Evolutionary conservation across 192 early-diverging fungal species (phyloP).

Genomic region (Radiomyces spectabilis): DNA sequence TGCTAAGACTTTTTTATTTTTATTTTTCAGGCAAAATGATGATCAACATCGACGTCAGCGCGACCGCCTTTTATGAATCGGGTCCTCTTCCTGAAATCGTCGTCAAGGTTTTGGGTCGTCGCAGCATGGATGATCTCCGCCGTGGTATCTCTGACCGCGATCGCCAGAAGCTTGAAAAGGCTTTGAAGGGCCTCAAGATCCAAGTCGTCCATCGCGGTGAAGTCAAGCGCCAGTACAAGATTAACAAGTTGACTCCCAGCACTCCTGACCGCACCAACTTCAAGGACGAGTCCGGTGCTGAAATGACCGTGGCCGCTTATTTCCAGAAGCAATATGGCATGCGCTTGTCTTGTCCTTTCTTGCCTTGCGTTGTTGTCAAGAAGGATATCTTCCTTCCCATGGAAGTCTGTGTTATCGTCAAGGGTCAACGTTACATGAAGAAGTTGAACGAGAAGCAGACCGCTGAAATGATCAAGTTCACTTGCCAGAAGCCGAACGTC

Average conservation of each 20-base stretch:
- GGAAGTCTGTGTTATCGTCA: slow-evolving; percentile 80
- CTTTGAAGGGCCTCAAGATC: slow-evolving; percentile 45
- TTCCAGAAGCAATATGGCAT: slow-evolving; percentile 70
- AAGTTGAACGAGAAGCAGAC: slow-evolving; percentile 84
- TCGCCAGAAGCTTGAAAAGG: slow-evolving; percentile 37
- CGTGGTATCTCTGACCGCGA: slow-evolving; percentile 38
- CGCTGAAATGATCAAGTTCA: slow-evolving; percentile 93
- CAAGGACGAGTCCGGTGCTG: slow-evolving; percentile 39
- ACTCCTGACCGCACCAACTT: slow-evolving; percentile 71
- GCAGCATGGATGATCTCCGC: slow-evolving; percentile 40
- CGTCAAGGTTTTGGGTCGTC: slow-evolving; percentile 51
- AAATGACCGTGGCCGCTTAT: slow-evolving; percentile 68
- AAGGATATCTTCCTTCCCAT: slow-evolving; percentile 75
- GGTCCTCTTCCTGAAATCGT: slow-evolving; percentile 69
- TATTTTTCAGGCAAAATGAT: slow-evolving; percentile 39
- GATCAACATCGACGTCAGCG: slow-evolving; percentile 66
- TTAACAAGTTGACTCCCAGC: slow-evolving; percentile 56
- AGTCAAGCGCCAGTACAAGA: slow-evolving; percentile 65
- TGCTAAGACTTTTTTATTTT: neutral
- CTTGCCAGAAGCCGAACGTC: slow-evolving; percentile 76
- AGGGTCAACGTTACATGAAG: slow-evolving; percentile 76
- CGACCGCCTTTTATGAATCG: slow-evolving; percentile 59
- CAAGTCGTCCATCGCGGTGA: slow-evolving; percentile 56
- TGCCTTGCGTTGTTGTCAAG: slow-evolving; percentile 76
- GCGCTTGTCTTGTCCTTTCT: slow-evolving; percentile 62